Evolutionary conservation across 2,329 filamentous ascomycete genomes (phyloP).

Genomic region (Trichoderma sp.): DNA sequence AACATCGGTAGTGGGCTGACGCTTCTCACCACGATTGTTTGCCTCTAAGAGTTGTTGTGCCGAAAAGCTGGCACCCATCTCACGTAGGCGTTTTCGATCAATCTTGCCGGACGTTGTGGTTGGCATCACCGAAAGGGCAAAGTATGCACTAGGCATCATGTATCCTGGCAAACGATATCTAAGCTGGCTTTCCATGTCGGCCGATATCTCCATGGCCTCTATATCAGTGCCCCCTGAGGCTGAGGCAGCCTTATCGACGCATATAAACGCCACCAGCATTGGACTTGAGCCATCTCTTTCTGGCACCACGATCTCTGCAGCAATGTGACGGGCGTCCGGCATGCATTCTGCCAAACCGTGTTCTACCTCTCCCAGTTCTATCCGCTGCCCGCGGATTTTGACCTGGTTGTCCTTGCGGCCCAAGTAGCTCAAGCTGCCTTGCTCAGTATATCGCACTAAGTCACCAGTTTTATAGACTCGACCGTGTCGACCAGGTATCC

Average conservation of each 20-base stretch:
- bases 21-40: neutral
- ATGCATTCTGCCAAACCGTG: neutral
- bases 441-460: constrained; percentile 27
- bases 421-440: constrained; percentile 30
- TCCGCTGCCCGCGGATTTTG: constrained; percentile 50
- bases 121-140: constrained; percentile 20
- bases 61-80: constrained; percentile 8
- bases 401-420: constrained; percentile 46
- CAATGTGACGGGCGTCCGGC: neutral
- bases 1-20: neutral
- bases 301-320: neutral
- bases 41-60: neutral
- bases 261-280: neutral
- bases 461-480: constrained; percentile 39
- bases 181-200: neutral
- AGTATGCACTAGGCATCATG: constrained; percentile 25
- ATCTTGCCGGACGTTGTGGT: constrained; percentile 22
- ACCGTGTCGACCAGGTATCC: constrained; percentile 30
- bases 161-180: constrained; percentile 22
- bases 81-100: constrained; percentile 19
- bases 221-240: too few species aligned
- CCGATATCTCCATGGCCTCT: too few species aligned
- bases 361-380: neutral
- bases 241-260: too few species aligned
- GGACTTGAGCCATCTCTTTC: neutral